These are phyloP conservation scores for Cladorrhinum samala DNA, from an alignment of 495 filamentous ascomycete species.

Conservation along the genomic window DNA sequence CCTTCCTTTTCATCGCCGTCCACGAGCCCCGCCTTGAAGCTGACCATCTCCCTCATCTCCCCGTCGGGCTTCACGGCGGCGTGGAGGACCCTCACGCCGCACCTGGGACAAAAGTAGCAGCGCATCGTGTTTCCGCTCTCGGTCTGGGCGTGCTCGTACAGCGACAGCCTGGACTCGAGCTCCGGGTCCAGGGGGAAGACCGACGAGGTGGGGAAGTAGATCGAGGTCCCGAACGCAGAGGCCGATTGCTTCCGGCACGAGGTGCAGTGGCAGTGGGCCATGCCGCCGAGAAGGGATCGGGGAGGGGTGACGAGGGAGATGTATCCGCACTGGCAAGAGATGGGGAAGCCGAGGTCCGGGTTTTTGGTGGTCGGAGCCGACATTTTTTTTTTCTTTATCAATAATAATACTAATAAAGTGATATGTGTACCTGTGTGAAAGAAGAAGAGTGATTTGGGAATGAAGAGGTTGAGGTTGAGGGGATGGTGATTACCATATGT, in stretches of 20 bases:
- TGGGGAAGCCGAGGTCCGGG: constrained; percentile 14
- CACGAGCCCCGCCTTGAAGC: constrained; percentile 46
- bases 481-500: no score
- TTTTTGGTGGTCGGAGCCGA: not conserved
- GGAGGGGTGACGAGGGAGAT: constrained; percentile 42
- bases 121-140: constrained; percentile 37
- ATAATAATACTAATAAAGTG: not conserved
- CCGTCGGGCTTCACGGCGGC: constrained; percentile 29
- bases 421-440: not conserved
- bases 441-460: not conserved
- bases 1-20: constrained; percentile 21
- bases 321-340: constrained; percentile 47
- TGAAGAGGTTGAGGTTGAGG: no score
- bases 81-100: constrained; percentile 44
- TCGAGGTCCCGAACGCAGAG: constrained; percentile 50
- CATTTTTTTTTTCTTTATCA: not conserved
- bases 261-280: constrained; percentile 53
- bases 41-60: constrained; percentile 22
- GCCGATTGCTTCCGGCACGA: constrained; percentile 51
- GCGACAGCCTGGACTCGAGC: constrained; percentile 20
- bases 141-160: constrained; percentile 33
- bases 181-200: constrained; percentile 43
- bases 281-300: constrained; percentile 22
- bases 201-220: constrained; percentile 27
- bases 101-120: constrained; percentile 41